Evolutionary conservation across 768 basidiomycete genomes (phyloP).

Genomic region (Termitomyces sp.): DNA sequence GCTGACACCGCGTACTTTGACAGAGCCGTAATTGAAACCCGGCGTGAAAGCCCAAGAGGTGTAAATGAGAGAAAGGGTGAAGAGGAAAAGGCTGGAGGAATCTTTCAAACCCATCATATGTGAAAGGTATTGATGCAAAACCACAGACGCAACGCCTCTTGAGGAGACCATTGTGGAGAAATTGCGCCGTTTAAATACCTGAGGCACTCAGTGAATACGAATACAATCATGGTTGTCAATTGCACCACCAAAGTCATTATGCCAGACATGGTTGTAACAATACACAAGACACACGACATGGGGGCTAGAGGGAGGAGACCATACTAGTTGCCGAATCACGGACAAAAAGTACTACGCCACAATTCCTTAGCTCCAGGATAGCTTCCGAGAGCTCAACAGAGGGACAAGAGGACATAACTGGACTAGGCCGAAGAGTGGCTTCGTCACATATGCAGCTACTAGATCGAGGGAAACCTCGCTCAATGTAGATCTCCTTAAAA

Average conservation of each 20-base stretch:
- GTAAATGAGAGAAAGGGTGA: too few species aligned
- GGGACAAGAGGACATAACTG: neutral
- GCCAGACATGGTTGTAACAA: neutral
- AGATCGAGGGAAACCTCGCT: too few species aligned
- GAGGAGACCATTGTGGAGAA: conserved; percentile 13
- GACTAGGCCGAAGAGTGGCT: neutral
- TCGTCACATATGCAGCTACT: too few species aligned
- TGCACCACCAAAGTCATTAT: neutral
- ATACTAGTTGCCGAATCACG: neutral
- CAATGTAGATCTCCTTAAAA: too few species aligned
- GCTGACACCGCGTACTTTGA: conserved; percentile 79
- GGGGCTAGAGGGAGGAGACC: neutral
- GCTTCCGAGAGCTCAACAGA: neutral
- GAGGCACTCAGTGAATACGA: neutral
- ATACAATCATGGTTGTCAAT: neutral
- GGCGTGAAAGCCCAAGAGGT: too few species aligned
- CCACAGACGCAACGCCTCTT: conserved; percentile 3
- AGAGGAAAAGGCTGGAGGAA: too few species aligned
- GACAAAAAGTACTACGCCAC: too few species aligned
- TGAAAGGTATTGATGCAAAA: too few species aligned
- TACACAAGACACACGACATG: neutral
- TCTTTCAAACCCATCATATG: too few species aligned
- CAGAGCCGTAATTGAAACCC: conserved; percentile 65
- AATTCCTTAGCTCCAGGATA: too few species aligned
- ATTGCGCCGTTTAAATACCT: too few species aligned